Base-by-base conservation (phyloP, 768 basidiomycete genomes). In the Sporobolomyces pararoseus region DNA sequence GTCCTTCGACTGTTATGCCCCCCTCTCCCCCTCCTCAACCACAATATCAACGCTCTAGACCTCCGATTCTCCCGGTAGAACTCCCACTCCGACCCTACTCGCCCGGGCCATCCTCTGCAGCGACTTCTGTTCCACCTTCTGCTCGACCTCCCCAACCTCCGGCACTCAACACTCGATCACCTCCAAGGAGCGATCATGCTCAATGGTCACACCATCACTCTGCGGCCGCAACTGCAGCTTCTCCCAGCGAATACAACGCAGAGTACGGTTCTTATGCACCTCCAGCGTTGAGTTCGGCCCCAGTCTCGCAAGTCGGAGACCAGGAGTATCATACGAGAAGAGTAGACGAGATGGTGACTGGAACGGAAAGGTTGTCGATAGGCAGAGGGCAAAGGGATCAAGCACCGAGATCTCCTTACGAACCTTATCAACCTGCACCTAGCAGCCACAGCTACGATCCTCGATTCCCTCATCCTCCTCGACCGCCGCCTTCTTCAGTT, bases 211-310 rank as follows among this genome's bases (percentile, higher is more conserved):
- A 23, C n/a, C 34, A 4, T 37, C 50, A 25, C 50, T 51, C 50
- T 51, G 25, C 50, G 17, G 17, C 50, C 5, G 21, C 55, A 23
- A 57, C 35, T 61, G 19, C 37, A 19, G 19, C 59, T 32, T 12
- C 47, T 14, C 23, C 54, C 12, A 63, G 61, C 47, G 61, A 68
- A 37, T 68, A 58, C 55, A 44, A 47, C 12, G 53, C 50, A 14
- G 67, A 68, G n/a, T 68, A 68, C 54, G 67, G 61, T 0, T 58
- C 62, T 17, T 68, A 63, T 31, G 4, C 50, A 10, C 66, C 66
- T 13, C 47, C 66, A 34, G 46, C 46, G 1, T 3, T 63, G 5
- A 19, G 14, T 1, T 31, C 66, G 10, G 17, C 25, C 9, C 10
- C 25, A 1, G 19, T 25, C 3, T 44, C 66, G 31, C 14, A 25